Evolutionary conservation across 306 rosid genomes (phyloP).

Genomic region (Dryas drummondii): DNA sequence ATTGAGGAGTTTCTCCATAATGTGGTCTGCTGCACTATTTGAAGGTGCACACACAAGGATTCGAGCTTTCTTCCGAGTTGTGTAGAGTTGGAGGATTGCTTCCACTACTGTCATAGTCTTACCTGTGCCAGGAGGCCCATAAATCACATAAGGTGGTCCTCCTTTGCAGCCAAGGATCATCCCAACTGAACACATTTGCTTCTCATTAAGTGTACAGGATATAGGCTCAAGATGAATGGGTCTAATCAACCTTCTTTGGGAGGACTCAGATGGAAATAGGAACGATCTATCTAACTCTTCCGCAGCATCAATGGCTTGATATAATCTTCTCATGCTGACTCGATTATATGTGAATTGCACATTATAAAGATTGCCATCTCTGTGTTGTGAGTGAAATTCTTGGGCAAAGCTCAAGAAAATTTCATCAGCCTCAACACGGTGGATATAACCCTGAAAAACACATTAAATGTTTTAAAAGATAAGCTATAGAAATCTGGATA

Average conservation of each 20-base stretch:
- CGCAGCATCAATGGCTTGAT: constrained; percentile 69
- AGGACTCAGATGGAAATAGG: constrained; percentile 56
- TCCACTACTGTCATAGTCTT: constrained; percentile 76
- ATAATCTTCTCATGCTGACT: constrained; percentile 70
- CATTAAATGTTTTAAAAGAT: background rate
- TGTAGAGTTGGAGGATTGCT: constrained; percentile 77
- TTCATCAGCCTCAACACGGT: constrained; percentile 86
- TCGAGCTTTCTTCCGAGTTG: constrained; percentile 40
- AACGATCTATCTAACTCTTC: constrained; percentile 43
- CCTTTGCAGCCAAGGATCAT: constrained; percentile 85
- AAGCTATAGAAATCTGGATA: constrained; percentile 11
- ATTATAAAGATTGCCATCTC: constrained; percentile 49
- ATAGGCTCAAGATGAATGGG: constrained; percentile 49
- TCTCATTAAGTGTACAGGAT: constrained; percentile 58
- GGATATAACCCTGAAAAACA: constrained; percentile 63
- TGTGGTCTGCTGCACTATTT: constrained; percentile 83
- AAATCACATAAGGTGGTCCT: constrained; percentile 76
- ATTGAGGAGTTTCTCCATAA: constrained; percentile 63
- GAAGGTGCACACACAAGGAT: constrained; percentile 88
- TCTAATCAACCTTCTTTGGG: constrained; percentile 47
- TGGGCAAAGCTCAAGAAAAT: constrained; percentile 58
- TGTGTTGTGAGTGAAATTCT: constrained; percentile 50
- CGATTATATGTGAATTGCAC: constrained; percentile 73
- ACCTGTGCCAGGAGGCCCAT: constrained; percentile 97
- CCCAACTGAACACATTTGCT: constrained; percentile 57